A percentile compares a stretch with the other conserved stretches of the same genome.
Evolutionary conservation across 371 early-diverging fungal genomes (phyloP).

Genomic region (Apophysomyces elegans): DNA sequence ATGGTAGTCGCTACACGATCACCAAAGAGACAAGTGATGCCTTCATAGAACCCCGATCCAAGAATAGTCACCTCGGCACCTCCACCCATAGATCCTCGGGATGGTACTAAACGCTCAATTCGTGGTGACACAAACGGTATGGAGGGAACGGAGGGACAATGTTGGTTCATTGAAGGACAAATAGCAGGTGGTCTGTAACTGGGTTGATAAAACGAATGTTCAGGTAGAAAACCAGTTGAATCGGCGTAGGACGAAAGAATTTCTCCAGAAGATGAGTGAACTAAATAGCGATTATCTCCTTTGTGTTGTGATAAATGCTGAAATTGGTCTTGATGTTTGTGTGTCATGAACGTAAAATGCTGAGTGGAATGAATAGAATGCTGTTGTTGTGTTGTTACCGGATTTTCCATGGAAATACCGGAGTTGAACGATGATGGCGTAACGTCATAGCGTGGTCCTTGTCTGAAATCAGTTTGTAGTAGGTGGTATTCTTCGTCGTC

Average conservation of each 20-base stretch:
- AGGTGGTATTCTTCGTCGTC: conserved; percentile 8
- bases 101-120: conserved; percentile 59
- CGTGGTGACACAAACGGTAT: conserved; percentile 13
- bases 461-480: conserved; percentile 28
- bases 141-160: not conserved
- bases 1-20: conserved; percentile 47
- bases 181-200: not conserved
- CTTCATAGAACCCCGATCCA: conserved; percentile 69
- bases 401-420: not conserved
- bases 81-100: conserved; percentile 74
- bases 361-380: not conserved
- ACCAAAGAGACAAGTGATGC: conserved; percentile 57
- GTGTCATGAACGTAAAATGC: not conserved
- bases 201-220: not conserved
- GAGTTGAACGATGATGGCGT: not conserved
- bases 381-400: not conserved
- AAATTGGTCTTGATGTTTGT: not conserved
- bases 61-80: conserved; percentile 75
- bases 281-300: not conserved
- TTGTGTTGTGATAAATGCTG: not conserved
- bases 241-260: not conserved
- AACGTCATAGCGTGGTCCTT: conserved; percentile 5
- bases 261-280: too few relatives aligned
- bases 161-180: not conserved
- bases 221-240: not conserved